These are phyloP conservation scores for Gentiana dahurica DNA, from an alignment of 257 asterid genomes.

Conservation along the genomic window DNA sequence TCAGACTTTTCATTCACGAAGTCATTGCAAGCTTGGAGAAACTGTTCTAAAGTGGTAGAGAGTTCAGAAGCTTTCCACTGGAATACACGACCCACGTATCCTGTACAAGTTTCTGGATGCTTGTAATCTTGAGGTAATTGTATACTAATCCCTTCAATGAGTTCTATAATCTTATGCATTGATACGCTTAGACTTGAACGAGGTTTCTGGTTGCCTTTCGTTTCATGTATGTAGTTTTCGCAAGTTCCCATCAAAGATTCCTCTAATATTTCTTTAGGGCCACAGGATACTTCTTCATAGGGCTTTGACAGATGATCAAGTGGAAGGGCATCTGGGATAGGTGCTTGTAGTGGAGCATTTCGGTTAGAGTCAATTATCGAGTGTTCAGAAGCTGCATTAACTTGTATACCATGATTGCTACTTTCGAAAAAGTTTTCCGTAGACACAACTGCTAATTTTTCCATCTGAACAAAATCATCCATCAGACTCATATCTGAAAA, in stretches of 20 bases:
- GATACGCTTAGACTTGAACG: constrained; percentile 28
- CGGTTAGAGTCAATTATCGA: constrained; percentile 19
- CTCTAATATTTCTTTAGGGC: constrained; percentile 13
- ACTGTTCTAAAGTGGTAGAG: constrained; percentile 30
- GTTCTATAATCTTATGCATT: constrained; percentile 44
- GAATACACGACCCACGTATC: constrained; percentile 45
- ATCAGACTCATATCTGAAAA: constrained; percentile 58
- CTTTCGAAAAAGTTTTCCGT: constrained; percentile 28
- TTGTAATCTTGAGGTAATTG: constrained; percentile 30
- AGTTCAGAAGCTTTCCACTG: constrained; percentile 74
- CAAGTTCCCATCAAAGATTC: constrained; percentile 15
- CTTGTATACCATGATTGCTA: constrained; percentile 24
- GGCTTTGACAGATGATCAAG: constrained; percentile 8
- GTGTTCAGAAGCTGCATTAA: constrained; percentile 14
- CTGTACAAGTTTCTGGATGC: constrained; percentile 27
- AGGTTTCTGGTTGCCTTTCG: constrained; percentile 19
- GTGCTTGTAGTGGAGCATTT: constrained; percentile 9
- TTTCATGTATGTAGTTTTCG: constrained; percentile 11
- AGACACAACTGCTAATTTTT: constrained; percentile 53
- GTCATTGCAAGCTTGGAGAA: constrained; percentile 45
- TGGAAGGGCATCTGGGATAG: constrained; percentile 10
- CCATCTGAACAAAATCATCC: constrained; percentile 97
- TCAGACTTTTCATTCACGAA: constrained; percentile 39
- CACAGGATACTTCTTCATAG: constrained; percentile 9
- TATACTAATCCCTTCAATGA: constrained; percentile 54